A percentile compares a stretch with the other conserved stretches of the same genome.
phyloP scores from a whole-genome alignment of 1,284 basidiomycete species.

The Sporisorium reilianum region DNA sequence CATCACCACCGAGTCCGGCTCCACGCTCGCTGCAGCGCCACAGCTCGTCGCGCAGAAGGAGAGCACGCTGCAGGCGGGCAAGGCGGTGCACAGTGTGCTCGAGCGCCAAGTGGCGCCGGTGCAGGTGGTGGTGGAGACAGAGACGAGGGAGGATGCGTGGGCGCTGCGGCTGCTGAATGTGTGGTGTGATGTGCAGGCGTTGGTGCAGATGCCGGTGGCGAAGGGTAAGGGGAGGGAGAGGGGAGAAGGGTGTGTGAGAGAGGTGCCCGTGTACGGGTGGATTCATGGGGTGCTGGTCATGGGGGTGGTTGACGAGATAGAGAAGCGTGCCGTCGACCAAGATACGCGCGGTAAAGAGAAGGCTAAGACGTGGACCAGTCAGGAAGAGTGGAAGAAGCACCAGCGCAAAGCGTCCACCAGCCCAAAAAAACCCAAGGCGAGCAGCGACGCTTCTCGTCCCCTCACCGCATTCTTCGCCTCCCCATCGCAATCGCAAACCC shows the following conservation, averaged over 20 bases:
- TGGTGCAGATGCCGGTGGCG: slow-evolving; percentile 14
- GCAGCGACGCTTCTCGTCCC: not conserved
- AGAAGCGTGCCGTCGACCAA: slow-evolving; percentile 9
- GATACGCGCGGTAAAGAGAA: not conserved
- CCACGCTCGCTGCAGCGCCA: slow-evolving; percentile 35
- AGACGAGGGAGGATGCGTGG: slow-evolving; percentile 78
- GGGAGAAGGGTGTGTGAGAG: slow-evolving; percentile 47
- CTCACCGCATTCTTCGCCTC: slow-evolving; percentile 30
- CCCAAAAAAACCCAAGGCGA: slow-evolving; percentile 23
- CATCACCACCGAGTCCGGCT: slow-evolving; percentile 56
- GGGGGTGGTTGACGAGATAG: slow-evolving; percentile 65
- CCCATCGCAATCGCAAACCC: not conserved
- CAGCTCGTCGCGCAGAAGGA: slow-evolving; percentile 41
- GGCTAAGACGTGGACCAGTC: slow-evolving; percentile 43
- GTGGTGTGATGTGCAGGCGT: slow-evolving; percentile 36
- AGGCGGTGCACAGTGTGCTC: slow-evolving; percentile 80
- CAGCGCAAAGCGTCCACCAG: slow-evolving; percentile 24
- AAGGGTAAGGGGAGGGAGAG: slow-evolving; percentile 11
- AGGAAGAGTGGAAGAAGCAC: slow-evolving; percentile 57
- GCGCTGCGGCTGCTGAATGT: slow-evolving; percentile 74
- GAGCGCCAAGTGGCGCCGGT: slow-evolving; percentile 80
- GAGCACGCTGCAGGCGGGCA: slow-evolving; percentile 28
- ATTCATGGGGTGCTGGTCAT: slow-evolving; percentile 56
- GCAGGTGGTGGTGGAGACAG: slow-evolving; percentile 71
- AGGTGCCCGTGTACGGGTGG: slow-evolving; percentile 63